Conservation (phyloP, 306 rosid genomes). For the Acacia crassicarpa region DNA sequence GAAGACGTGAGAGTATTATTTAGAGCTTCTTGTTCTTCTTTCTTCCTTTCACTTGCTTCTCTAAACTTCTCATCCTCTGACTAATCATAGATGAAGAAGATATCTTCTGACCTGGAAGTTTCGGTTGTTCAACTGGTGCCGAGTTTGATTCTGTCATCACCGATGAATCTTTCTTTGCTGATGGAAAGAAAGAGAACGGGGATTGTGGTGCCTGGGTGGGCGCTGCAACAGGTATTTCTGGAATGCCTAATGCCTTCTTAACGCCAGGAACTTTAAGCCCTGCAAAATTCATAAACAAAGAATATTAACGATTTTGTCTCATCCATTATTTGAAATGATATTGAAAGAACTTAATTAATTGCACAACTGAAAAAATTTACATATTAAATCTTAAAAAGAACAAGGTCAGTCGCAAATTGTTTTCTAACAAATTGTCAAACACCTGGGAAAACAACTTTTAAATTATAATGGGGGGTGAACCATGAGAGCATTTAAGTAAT, state of each 20-base stretch:
- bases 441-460: not conserved
- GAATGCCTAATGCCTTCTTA: conserved; percentile 51
- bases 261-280: conserved; percentile 48
- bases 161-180: conserved; percentile 36
- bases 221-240: conserved; percentile 37
- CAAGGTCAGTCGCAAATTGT: not conserved
- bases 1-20: not conserved
- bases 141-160: conserved; percentile 26
- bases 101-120: conserved; percentile 35
- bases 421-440: not conserved
- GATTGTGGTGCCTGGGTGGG: conserved; percentile 37
- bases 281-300: conserved; percentile 23
- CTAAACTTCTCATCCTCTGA: conserved; percentile 67
- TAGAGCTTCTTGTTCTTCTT: conserved; percentile 64
- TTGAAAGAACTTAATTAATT: not conserved
- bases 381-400: not conserved
- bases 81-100: conserved; percentile 52
- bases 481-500: not conserved
- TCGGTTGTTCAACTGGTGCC: conserved; percentile 26
- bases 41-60: conserved; percentile 63
- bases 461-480: not conserved
- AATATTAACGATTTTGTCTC: not conserved
- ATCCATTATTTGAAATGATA: not conserved
- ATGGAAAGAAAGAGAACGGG: conserved; percentile 38
- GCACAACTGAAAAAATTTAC: not conserved